These are phyloP conservation scores for Favolaschia claudopus DNA, from an alignment of 768 basidiomycete species.

Conservation along the genomic window DNA sequence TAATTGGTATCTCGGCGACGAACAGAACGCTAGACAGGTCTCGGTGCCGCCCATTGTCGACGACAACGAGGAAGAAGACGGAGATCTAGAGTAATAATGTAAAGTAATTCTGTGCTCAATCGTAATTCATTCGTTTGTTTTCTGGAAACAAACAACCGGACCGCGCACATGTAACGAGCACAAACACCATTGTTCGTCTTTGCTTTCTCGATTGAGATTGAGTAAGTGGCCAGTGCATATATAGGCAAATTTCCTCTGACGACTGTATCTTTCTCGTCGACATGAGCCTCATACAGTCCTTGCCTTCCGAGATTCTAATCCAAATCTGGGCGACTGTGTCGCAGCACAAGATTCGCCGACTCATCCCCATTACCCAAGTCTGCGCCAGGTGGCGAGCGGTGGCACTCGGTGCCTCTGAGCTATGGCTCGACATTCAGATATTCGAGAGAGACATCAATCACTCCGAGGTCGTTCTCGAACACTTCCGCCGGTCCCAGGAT, in stretches of 20 bases:
- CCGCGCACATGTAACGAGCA: constrained; percentile 1
- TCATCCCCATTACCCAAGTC: not conserved
- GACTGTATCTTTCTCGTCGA: not conserved
- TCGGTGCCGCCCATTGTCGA: not conserved
- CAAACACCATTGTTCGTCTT: constrained; percentile 2
- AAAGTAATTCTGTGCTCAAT: too few species aligned
- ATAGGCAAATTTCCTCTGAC: not conserved
- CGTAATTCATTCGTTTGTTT: not conserved
- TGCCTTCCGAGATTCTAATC: constrained; percentile 1
- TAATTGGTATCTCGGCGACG: constrained; percentile 71
- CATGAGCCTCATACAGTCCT: constrained; percentile 7
- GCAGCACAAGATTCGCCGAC: not conserved
- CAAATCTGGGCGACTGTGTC: not conserved
- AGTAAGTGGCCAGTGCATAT: not conserved
- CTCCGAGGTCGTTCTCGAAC: not conserved
- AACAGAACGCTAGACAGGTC: constrained; percentile 69
- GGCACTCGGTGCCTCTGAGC: not conserved
- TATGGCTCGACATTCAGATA: constrained; percentile 9
- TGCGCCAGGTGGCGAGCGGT: constrained; percentile 11
- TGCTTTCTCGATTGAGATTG: not conserved
- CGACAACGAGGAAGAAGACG: not conserved
- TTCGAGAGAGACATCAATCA: not conserved
- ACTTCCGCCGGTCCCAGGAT: constrained; percentile 3
- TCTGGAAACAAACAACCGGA: not conserved
- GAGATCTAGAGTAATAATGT: too few species aligned